Base-by-base conservation (phyloP, 768 basidiomycete genomes). In the Suillus occidentalis region DNA sequence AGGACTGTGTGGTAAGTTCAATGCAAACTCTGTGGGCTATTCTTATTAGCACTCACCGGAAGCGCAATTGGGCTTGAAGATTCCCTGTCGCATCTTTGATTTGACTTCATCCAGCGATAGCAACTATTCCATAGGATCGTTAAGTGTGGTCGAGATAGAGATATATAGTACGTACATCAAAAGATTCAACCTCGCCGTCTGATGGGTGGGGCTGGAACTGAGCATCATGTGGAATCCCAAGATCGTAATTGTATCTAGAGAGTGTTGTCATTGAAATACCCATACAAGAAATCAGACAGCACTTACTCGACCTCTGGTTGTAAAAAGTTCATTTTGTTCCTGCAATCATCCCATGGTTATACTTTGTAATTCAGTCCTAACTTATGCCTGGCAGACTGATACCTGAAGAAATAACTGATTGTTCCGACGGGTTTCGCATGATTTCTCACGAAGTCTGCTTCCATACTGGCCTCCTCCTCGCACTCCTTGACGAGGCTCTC, bases 51-150 rank as follows among this genome's bases (percentile, higher is more conserved):
- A 78, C 86, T 61, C 43, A 93, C 93, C 92, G 4, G 93, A 70
- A 5, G 90, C 94, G 69, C 94, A 97, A 71, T 99, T 99, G 1
- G 94, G 85, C 77, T 99, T 99, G 84, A 99, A 99, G 31, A 89
- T 75, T 0, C 89, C 89, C 9, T 78, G 75, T 37, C 84, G 85
- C 79, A 99, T 86, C 60, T 83, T 86, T 45, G 79, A 65, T 7
- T 91, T 79, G 20, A 96, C 84, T 37, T 85, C 82, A 1, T 83
- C 80, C 49, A 94, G 77, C 2, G 85, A 75, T 50, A 94, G 79
- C 28, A 97, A 80, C 93, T 96, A 64, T 53, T 36, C 8, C 8
- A 43, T 60, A 14, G 20, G 6, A 45, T 62, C 22, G 20, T 36
- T 62, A 18, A 25, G n/a, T 34, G 6, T 60, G 53, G 6, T n/a